Evolutionary conservation across 2,329 filamentous ascomycete genomes (phyloP).

Genomic region (Juglanconis oblonga): DNA sequence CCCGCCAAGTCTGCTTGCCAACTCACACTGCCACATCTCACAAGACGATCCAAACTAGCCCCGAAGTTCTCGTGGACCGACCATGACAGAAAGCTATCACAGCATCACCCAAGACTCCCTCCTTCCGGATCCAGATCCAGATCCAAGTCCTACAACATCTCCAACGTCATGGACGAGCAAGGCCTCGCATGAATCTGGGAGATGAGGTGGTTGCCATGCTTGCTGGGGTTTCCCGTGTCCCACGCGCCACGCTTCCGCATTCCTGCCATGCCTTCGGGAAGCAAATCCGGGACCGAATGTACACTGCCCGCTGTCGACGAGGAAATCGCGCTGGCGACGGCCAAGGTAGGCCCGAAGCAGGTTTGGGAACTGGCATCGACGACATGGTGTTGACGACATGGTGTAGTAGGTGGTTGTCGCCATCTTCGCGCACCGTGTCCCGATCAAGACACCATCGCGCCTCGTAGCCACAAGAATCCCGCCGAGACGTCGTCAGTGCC

Average conservation of each 20-base stretch:
- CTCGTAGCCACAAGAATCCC: too few relatives aligned
- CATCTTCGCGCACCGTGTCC: background rate
- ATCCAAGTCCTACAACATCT: background rate
- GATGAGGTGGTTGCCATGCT: slow-evolving; percentile 11
- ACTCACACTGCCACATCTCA: background rate
- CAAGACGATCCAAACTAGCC: background rate
- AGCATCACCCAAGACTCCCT: too few relatives aligned
- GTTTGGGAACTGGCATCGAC: background rate
- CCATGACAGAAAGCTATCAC: background rate
- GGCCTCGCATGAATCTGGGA: slow-evolving; percentile 13
- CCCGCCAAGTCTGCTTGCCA: background rate
- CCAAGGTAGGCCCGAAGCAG: background rate
- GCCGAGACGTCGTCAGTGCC: background rate
- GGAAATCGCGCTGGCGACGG: too few relatives aligned
- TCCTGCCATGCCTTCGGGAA: background rate
- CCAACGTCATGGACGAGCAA: background rate
- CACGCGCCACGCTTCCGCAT: slow-evolving; percentile 9
- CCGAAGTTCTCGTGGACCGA: background rate
- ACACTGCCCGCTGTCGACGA: too few relatives aligned
- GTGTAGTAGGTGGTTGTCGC: background rate
- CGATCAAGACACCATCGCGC: background rate
- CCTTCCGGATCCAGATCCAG: too few relatives aligned
- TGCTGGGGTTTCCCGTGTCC: background rate
- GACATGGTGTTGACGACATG: background rate
- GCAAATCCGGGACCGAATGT: background rate